Base-by-base conservation (phyloP, 768 basidiomycete genomes). In the Boletus rubescentipes region DNA sequence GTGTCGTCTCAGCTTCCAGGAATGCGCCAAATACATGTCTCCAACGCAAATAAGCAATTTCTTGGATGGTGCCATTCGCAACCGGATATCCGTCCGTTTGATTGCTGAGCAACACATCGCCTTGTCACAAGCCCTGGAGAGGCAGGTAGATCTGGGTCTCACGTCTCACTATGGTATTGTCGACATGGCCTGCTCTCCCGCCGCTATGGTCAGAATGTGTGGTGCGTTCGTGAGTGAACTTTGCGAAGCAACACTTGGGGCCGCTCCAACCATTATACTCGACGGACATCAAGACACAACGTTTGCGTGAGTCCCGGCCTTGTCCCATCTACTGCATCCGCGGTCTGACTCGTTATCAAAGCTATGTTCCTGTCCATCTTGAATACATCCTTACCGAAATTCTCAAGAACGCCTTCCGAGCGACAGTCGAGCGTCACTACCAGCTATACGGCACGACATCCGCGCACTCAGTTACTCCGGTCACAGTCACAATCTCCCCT, bases 101-200 rank as follows among this genome's bases (percentile, higher is more conserved):
- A 89, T 94, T 55, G 93, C 91, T 36, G 93, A 95, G 68, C 93
- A 95, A 63, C 93, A 95, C 67, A 89, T 95, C 35, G 84, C 90
- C 9, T 77, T 95, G 39, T 89, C 92, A 2, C 83, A 82, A 51
- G 85, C 85, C 2, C 66, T 92, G 53, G 73, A 78, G 42, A 71
- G 75, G 34, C 73, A 76, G 26, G 60, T 66, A 23, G 57, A 63
- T 15, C 20, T 57, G 2, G 61, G 55, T 9, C 61, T 68, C 32
- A 64, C 73, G 16, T 75, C 75, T 23, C 76, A 83, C 61, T 76
- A 85, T 21, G 93, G 93, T 23, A 79, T 95, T 10, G 85, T 95
- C 35, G 79, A 94, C 64, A 79, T 81, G 73, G 70, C 75, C 16
- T 87, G 88, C 60, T 89, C 86, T 3, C 90, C 91, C 0, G 76